Evolutionary conservation across 495 filamentous ascomycete species (phyloP).

Genomic region (Pseudevernia furfuracea): DNA sequence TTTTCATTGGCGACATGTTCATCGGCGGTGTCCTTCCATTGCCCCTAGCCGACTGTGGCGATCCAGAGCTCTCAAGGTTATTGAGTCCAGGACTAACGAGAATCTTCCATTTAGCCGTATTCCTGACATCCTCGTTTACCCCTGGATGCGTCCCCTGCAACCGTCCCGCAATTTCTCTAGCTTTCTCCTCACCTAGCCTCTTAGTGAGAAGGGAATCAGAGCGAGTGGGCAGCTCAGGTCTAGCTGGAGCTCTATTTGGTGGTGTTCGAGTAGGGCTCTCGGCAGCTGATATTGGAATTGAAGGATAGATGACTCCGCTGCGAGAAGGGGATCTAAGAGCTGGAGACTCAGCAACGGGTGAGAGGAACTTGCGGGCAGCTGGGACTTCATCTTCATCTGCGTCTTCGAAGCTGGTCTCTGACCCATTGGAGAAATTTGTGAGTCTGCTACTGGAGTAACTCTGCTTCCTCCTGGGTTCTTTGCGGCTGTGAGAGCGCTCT

Average conservation of each 20-base stretch:
- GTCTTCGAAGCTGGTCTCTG: conserved; percentile 25
- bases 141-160: neutral
- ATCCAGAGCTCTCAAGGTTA: conserved; percentile 17
- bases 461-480: conserved; percentile 10
- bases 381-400: conserved; percentile 21
- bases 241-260: conserved; percentile 1
- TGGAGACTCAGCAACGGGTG: conserved; percentile 24
- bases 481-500: conserved; percentile 16
- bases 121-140: neutral
- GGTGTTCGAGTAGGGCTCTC: conserved; percentile 19
- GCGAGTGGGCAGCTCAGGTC: conserved; percentile 10
- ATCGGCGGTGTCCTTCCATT: conserved; percentile 1
- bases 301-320: conserved; percentile 14
- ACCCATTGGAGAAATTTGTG: conserved; percentile 19
- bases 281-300: conserved; percentile 18
- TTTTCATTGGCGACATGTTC: neutral
- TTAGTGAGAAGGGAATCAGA: conserved; percentile 8
- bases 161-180: conserved; percentile 14
- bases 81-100: conserved; percentile 23
- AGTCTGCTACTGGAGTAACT: conserved; percentile 16
- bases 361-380: conserved; percentile 11
- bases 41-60: conserved; percentile 4
- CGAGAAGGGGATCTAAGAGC: conserved; percentile 14
- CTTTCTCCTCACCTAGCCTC: conserved; percentile 15
- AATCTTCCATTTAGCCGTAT: conserved; percentile 24